Evolutionary conservation across 2,329 filamentous ascomycete genomes (phyloP).

Genomic region (Elsinoe fawcettii): DNA sequence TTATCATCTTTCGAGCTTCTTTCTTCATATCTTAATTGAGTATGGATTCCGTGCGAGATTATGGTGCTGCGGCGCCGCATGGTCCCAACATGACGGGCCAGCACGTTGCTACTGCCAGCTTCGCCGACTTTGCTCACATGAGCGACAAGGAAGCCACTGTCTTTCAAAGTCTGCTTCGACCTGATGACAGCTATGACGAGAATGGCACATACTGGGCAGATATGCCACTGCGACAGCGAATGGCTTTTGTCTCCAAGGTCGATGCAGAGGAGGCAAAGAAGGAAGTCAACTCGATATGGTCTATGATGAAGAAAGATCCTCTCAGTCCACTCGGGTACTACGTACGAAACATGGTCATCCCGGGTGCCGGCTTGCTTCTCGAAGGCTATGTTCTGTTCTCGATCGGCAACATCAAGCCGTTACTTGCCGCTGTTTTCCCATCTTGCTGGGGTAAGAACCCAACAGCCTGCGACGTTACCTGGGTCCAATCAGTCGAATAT

Average conservation of each 20-base stretch:
- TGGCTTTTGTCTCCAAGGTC: constrained; percentile 67
- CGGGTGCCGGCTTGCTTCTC: constrained; percentile 82
- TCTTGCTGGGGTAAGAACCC: constrained; percentile 60
- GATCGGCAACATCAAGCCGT: constrained; percentile 81
- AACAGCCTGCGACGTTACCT: constrained; percentile 64
- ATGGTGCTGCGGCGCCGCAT: constrained; percentile 41
- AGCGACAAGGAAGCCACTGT: constrained; percentile 51
- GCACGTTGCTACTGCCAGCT: constrained; percentile 37
- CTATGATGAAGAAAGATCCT: constrained; percentile 80
- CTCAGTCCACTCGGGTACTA: constrained; percentile 79
- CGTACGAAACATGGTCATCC: constrained; percentile 82
- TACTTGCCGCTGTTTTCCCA: constrained; percentile 69
- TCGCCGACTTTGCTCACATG: constrained; percentile 49
- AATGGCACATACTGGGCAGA: constrained; percentile 93
- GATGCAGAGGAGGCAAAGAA: constrained; percentile 61
- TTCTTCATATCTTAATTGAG: background rate
- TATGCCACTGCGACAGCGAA: constrained; percentile 59
- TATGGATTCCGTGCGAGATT: constrained; percentile 38
- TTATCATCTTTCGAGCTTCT: background rate
- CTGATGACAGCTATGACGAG: constrained; percentile 77
- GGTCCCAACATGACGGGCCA: constrained; percentile 40
- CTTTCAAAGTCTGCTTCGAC: constrained; percentile 74
- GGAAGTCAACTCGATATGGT: constrained; percentile 61
- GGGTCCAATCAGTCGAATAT: constrained; percentile 79
- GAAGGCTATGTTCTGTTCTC: constrained; percentile 96